A percentile compares a stretch with the other conserved stretches of the same genome.
phyloP scores from a whole-genome alignment of 768 basidiomycete genomes.

The Thelephora ganbajun region DNA sequence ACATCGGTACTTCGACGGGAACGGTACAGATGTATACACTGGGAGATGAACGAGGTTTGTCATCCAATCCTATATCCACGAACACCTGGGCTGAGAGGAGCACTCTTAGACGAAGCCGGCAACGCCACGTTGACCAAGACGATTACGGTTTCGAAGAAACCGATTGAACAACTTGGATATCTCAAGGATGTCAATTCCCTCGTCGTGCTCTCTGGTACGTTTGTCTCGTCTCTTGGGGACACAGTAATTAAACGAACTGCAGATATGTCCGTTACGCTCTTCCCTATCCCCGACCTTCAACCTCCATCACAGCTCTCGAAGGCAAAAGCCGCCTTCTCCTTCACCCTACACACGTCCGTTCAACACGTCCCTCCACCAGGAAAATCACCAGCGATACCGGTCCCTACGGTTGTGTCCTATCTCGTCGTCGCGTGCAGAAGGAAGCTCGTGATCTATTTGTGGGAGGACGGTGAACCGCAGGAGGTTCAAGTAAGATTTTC shows the following conservation, averaged over 20 bases:
- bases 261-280: constrained; percentile 69
- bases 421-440: constrained; percentile 79
- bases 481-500: constrained; percentile 42
- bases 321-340: constrained; percentile 73
- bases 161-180: constrained; percentile 82
- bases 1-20: constrained; percentile 46
- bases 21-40: constrained; percentile 38
- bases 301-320: constrained; percentile 61
- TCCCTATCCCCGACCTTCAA: constrained; percentile 58
- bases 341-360: constrained; percentile 56
- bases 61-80: neutral
- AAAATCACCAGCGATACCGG: constrained; percentile 17
- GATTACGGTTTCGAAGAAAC: constrained; percentile 46
- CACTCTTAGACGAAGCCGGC: too few relatives aligned
- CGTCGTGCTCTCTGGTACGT: constrained; percentile 69
- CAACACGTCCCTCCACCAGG: constrained; percentile 24
- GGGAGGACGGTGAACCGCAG: constrained; percentile 75
- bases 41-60: constrained; percentile 25
- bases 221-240: neutral
- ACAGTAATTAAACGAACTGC: constrained; percentile 2
- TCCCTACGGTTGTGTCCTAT: constrained; percentile 57
- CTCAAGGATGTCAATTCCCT: constrained; percentile 80
- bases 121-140: constrained; percentile 37
- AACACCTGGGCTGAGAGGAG: neutral
- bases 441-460: constrained; percentile 73